Conservation (phyloP, 2,329 filamentous ascomycete species). For the Apiospora phragmitis region DNA sequence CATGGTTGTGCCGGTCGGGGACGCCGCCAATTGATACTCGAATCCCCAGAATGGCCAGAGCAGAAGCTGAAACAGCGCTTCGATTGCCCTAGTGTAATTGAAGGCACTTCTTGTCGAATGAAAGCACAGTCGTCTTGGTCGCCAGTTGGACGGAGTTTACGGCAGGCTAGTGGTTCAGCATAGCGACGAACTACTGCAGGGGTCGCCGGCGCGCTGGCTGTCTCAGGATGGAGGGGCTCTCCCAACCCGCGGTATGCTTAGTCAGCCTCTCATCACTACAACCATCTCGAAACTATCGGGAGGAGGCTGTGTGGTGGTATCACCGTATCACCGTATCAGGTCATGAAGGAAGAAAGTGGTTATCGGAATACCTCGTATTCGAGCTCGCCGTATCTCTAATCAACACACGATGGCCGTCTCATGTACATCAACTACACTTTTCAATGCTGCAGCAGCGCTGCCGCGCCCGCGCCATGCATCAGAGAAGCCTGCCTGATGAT, state of each 20-base stretch:
- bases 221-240: neutral
- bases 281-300: neutral
- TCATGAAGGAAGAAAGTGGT: neutral
- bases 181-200: conserved; percentile 2
- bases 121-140: neutral
- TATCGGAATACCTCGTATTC: neutral
- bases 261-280: neutral
- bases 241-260: neutral
- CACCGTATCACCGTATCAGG: no score
- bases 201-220: neutral
- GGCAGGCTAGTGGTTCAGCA: neutral
- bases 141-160: neutral
- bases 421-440: neutral
- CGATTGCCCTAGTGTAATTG: neutral
- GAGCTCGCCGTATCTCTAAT: neutral
- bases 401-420: neutral
- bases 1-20: neutral
- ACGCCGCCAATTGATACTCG: neutral
- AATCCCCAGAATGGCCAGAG: neutral
- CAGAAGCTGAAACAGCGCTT: neutral
- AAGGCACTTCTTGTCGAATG: neutral
- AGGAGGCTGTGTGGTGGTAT: neutral
- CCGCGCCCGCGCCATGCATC: neutral
- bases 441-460: neutral
- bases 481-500: neutral